Conservation (phyloP, 2,329 filamentous ascomycete genomes). For the Fusarium fujikuroi region DNA sequence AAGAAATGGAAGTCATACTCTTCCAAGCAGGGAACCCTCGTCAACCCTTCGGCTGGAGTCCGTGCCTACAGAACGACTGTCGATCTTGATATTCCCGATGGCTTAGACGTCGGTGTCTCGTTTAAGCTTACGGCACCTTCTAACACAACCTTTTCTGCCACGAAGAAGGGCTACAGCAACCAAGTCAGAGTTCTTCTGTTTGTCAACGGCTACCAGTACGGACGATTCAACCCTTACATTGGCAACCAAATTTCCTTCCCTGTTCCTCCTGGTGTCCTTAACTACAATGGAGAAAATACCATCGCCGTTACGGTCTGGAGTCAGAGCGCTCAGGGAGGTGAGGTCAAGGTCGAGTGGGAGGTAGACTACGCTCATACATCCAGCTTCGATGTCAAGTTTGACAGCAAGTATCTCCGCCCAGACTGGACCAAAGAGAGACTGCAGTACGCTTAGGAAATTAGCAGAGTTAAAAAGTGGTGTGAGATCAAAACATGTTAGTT, state of each 20-base stretch:
- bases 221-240: conserved; percentile 67
- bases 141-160: conserved; percentile 51
- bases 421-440: conserved; percentile 57
- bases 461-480: not conserved
- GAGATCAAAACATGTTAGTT: not conserved
- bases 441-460: conserved; percentile 45
- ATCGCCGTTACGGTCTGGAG: conserved; percentile 69
- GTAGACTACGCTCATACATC: conserved; percentile 65
- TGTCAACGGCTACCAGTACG: conserved; percentile 74
- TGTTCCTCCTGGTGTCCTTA: conserved; percentile 67
- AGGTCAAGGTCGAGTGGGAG: conserved; percentile 60
- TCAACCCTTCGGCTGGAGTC: conserved; percentile 62
- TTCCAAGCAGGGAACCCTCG: conserved; percentile 49
- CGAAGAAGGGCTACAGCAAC: conserved; percentile 48
- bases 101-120: conserved; percentile 66
- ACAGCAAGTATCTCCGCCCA: conserved; percentile 60
- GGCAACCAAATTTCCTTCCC: conserved; percentile 70
- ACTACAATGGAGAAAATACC: conserved; percentile 68
- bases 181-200: conserved; percentile 64
- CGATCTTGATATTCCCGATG: conserved; percentile 60
- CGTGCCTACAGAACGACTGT: conserved; percentile 65
- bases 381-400: conserved; percentile 62
- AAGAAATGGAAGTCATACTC: conserved; percentile 52
- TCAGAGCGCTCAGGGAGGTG: conserved; percentile 62
- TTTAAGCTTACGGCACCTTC: conserved; percentile 62